Conservation (phyloP, 495 filamentous ascomycete species). For the Xeromyces bisporus region DNA sequence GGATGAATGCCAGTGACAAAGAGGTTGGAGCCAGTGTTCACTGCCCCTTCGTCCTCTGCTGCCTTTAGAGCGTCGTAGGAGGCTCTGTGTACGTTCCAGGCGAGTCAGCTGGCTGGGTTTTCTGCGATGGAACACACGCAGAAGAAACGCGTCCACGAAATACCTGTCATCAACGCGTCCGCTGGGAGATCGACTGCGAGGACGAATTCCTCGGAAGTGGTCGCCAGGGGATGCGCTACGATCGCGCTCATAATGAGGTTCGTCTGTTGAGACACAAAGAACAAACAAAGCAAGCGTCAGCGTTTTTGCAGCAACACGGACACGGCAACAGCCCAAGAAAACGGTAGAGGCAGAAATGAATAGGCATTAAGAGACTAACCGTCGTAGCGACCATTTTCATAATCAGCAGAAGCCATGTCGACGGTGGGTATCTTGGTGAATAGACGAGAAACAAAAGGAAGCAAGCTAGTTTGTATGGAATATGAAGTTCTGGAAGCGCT, state of each 20-base stretch:
- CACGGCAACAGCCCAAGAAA: too few species aligned
- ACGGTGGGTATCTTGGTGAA: slow-evolving; percentile 5
- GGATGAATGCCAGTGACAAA: slow-evolving; percentile 98
- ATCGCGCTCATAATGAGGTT: slow-evolving; percentile 68
- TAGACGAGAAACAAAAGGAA: slow-evolving; percentile 5
- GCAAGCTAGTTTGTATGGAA: slow-evolving; percentile 1
- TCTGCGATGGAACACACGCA: too few species aligned
- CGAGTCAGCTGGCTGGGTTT: background rate
- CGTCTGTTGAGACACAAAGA: slow-evolving; percentile 34
- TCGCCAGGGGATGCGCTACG: slow-evolving; percentile 88
- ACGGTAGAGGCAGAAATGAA: slow-evolving; percentile 2
- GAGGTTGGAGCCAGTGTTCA: slow-evolving; percentile 91
- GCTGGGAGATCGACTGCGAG: slow-evolving; percentile 60
- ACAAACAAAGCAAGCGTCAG: slow-evolving; percentile 4
- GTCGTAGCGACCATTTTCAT: slow-evolving; percentile 72
- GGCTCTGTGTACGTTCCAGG: slow-evolving; percentile 5
- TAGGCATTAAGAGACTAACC: slow-evolving; percentile 41
- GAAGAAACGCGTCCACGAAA: slow-evolving; percentile 20
- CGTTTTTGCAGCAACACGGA: slow-evolving; percentile 1
- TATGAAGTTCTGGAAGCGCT: too few species aligned
- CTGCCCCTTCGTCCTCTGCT: slow-evolving; percentile 52
- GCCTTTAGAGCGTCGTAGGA: slow-evolving; percentile 28
- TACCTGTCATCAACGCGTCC: slow-evolving; percentile 59
- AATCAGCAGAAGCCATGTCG: slow-evolving; percentile 49
- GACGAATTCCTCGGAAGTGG: slow-evolving; percentile 52